These are phyloP conservation scores for Colletotrichum sp. DNA, from an alignment of 2,329 filamentous ascomycete genomes.

Conservation along the genomic window DNA sequence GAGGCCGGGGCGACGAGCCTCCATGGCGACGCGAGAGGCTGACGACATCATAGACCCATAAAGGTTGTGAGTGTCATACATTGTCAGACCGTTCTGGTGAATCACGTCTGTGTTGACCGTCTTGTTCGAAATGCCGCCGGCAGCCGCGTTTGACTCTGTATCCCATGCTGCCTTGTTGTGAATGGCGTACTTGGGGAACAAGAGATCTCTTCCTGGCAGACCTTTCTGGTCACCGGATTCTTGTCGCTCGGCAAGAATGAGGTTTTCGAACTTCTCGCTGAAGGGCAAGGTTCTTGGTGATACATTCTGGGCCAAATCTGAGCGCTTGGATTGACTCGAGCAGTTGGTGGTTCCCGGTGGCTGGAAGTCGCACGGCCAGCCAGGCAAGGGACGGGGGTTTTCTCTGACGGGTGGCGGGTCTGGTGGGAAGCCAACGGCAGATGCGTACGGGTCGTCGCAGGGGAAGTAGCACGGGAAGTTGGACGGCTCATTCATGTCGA, in stretches of 20 bases:
- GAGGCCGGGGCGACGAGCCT: slow-evolving; percentile 63
- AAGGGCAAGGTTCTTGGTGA: background rate
- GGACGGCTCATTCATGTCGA: slow-evolving; percentile 66
- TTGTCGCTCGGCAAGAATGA: slow-evolving; percentile 23
- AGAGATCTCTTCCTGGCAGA: slow-evolving; percentile 65
- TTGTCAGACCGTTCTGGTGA: slow-evolving; percentile 68
- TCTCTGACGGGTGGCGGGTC: slow-evolving; percentile 65
- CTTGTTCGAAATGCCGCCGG: slow-evolving; percentile 57
- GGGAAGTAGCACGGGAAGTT: slow-evolving; percentile 31
- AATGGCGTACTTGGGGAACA: slow-evolving; percentile 70
- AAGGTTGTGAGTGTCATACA: slow-evolving; percentile 80
- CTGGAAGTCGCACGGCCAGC: slow-evolving; percentile 56
- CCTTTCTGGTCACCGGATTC: slow-evolving; percentile 52
- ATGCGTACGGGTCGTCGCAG: slow-evolving; percentile 43
- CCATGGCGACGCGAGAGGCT: slow-evolving; percentile 69
- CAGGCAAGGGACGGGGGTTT: slow-evolving; percentile 68
- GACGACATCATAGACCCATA: slow-evolving; percentile 78
- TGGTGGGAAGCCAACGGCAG: slow-evolving; percentile 58
- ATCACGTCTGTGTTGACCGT: slow-evolving; percentile 72
- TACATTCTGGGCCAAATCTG: background rate
- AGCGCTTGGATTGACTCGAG: slow-evolving; percentile 8
- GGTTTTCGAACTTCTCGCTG: slow-evolving; percentile 5
- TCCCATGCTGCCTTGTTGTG: slow-evolving; percentile 61
- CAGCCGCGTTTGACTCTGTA: slow-evolving; percentile 28
- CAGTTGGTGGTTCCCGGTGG: slow-evolving; percentile 13